Conservation (phyloP, 225 moss, liverwort and hornwort genomes). For the Pseudoscleropodium purum region DNA sequence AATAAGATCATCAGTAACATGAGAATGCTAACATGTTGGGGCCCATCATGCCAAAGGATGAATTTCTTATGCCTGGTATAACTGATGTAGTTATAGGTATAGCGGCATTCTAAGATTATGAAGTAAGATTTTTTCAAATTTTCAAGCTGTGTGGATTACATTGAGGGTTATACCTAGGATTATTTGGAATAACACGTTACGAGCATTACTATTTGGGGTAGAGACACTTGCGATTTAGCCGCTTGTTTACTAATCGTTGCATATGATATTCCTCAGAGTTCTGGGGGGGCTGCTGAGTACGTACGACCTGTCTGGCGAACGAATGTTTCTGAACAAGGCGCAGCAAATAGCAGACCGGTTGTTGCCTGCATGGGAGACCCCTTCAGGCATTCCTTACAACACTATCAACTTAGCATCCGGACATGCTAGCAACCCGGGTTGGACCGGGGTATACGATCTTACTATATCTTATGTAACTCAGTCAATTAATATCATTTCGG, state of each 20-base stretch:
- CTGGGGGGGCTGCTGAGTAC: constrained; percentile 89
- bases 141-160: not conserved
- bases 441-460: constrained; percentile 68
- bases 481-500: not conserved
- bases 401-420: constrained; percentile 74
- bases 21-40: not conserved
- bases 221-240: not conserved
- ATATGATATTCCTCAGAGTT: constrained; percentile 37
- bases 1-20: not conserved
- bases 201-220: not conserved
- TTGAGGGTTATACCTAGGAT: not conserved
- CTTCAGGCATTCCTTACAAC: constrained; percentile 79
- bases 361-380: constrained; percentile 81
- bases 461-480: not conserved
- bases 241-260: not conserved
- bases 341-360: constrained; percentile 78
- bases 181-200: not conserved
- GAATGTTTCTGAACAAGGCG: constrained; percentile 78
- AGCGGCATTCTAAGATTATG: not conserved
- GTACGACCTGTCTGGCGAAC: constrained; percentile 77
- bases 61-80: not conserved
- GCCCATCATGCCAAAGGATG: not conserved
- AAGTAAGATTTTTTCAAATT: not conserved
- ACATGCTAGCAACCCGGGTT: constrained; percentile 56
- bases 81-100: not conserved